Evolutionary conservation across 1,284 basidiomycete species (phyloP).

Genomic region (Apiotrichum porosum): DNA sequence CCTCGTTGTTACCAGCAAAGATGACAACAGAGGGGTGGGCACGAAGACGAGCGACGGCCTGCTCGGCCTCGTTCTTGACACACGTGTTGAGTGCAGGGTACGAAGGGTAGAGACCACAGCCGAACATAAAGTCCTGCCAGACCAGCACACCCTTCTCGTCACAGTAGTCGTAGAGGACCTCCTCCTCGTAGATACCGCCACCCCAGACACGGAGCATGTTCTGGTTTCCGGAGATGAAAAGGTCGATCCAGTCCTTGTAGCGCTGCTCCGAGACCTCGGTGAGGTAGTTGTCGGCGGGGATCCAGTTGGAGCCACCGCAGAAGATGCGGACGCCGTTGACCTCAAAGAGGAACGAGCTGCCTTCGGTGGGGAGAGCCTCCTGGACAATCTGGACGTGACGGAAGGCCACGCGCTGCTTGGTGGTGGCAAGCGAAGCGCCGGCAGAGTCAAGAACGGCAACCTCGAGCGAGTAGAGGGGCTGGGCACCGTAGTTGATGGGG

Average conservation of each 20-base stretch:
- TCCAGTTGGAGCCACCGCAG: constrained; percentile 89
- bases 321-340: constrained; percentile 84
- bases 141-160: constrained; percentile 65
- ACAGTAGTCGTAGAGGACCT: constrained; percentile 52
- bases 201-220: constrained; percentile 56
- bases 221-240: constrained; percentile 53
- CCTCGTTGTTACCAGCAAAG: constrained; percentile 85
- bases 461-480: constrained; percentile 66
- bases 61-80: constrained; percentile 51
- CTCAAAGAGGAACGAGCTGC: constrained; percentile 78
- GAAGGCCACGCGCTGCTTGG: constrained; percentile 58
- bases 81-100: constrained; percentile 49
- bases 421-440: constrained; percentile 19
- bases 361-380: constrained; percentile 57
- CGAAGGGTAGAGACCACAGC: constrained; percentile 57
- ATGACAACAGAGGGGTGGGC: constrained; percentile 64
- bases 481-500: constrained; percentile 73
- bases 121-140: constrained; percentile 54
- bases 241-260: constrained; percentile 51
- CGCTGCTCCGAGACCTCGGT: constrained; percentile 60
- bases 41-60: constrained; percentile 50
- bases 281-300: constrained; percentile 80
- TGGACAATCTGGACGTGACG: constrained; percentile 69
- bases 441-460: constrained; percentile 51
- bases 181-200: constrained; percentile 54